Evolutionary conservation across 1,284 basidiomycete genomes (phyloP).

Genomic region (Meira miltonrushii): DNA sequence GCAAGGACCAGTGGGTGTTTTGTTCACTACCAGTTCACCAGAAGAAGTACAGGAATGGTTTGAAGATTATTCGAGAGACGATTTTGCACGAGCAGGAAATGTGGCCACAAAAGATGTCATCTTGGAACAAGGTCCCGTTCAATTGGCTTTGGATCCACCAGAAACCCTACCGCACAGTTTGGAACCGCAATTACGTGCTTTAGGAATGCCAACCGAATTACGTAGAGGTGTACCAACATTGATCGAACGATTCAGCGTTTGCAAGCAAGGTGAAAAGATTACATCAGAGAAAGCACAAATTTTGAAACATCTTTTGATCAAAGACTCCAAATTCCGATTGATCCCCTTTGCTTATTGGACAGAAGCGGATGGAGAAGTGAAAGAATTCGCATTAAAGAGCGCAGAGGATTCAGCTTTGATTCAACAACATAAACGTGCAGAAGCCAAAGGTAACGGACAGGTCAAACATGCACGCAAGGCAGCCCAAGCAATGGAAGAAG

Average conservation of each 20-base stretch:
- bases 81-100: slow-evolving; percentile 87
- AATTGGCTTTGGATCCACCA: slow-evolving; percentile 38
- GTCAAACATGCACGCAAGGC: background rate
- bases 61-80: slow-evolving; percentile 76
- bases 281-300: slow-evolving; percentile 61
- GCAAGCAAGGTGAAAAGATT: slow-evolving; percentile 73
- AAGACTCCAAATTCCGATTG: slow-evolving; percentile 45
- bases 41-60: slow-evolving; percentile 93
- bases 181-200: slow-evolving; percentile 86
- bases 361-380: slow-evolving; percentile 28
- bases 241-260: slow-evolving; percentile 68
- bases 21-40: slow-evolving; percentile 84
- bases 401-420: slow-evolving; percentile 31
- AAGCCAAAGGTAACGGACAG: background rate
- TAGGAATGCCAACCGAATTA: slow-evolving; percentile 81
- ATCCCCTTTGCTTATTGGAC: slow-evolving; percentile 49
- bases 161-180: slow-evolving; percentile 89
- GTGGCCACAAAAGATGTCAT: slow-evolving; percentile 68
- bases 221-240: slow-evolving; percentile 82
- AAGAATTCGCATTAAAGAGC: slow-evolving; percentile 9
- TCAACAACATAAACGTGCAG: slow-evolving; percentile 9
- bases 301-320: slow-evolving; percentile 48
- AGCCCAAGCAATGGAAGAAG: slow-evolving; percentile 14
- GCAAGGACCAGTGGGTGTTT: slow-evolving; percentile 83
- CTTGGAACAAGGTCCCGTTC: slow-evolving; percentile 60